These are phyloP conservation scores for Auricularia sp. DNA, from an alignment of 768 basidiomycete genomes.

Conservation along the genomic window DNA sequence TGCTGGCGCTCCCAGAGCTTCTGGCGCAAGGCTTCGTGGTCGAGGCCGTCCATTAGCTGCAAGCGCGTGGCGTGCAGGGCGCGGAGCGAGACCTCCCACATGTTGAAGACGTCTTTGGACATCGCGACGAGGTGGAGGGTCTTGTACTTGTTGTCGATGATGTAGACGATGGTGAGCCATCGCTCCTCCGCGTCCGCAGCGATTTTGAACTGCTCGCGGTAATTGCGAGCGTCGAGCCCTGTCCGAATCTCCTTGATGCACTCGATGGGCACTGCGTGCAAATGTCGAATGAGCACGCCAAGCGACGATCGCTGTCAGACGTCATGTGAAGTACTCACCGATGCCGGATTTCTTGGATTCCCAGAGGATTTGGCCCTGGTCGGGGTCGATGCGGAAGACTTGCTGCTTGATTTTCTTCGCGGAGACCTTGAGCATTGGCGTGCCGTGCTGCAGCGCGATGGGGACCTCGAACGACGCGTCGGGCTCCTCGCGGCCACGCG, in stretches of 20 bases:
- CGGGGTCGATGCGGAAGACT: constrained; percentile 63
- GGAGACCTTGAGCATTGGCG: constrained; percentile 75
- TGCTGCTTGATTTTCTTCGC: constrained; percentile 64
- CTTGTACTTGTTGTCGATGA: constrained; percentile 68
- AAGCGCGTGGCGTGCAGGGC: constrained; percentile 55
- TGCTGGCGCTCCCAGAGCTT: constrained; percentile 72
- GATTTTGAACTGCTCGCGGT: constrained; percentile 59
- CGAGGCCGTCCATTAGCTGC: constrained; percentile 59
- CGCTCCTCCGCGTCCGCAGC: constrained; percentile 50
- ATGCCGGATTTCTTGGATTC: constrained; percentile 60
- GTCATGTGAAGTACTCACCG: constrained; percentile 30
- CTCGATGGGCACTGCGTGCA: constrained; percentile 62
- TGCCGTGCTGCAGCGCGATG: constrained; percentile 46
- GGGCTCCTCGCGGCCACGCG: background rate
- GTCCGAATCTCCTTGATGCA: constrained; percentile 79
- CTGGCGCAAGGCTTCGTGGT: constrained; percentile 31
- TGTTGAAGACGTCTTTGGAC: constrained; percentile 46
- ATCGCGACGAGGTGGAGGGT: constrained; percentile 76
- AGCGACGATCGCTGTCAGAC: no score
- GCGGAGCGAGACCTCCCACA: constrained; percentile 55
- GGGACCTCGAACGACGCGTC: constrained; percentile 40
- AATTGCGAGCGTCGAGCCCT: constrained; percentile 57
- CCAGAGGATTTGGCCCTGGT: constrained; percentile 73
- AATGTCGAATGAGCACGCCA: background rate
- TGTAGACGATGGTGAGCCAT: constrained; percentile 83